Percentiles rank a stretch among this genome's conserved stretches.
Evolutionary conservation across 345 rosid genomes (phyloP).

Genomic region (Eutrema heterophyllum): DNA sequence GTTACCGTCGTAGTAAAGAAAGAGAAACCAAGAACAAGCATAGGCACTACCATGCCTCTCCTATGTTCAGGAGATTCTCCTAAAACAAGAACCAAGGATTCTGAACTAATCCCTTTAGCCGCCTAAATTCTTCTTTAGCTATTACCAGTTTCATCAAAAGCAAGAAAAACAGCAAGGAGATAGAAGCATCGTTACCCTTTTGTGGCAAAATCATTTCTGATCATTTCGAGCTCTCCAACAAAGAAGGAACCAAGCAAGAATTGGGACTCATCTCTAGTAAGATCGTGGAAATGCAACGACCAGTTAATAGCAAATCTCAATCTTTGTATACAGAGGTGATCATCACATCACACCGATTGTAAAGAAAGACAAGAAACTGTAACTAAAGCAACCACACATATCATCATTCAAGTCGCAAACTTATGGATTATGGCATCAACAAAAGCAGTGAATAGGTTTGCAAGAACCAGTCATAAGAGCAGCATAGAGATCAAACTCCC

Average conservation of each 20-base stretch:
- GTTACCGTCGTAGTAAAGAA: not conserved
- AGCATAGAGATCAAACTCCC: not conserved
- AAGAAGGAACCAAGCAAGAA: not conserved
- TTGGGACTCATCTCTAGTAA: not conserved
- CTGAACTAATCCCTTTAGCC: not conserved
- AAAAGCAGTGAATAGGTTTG: constrained; percentile 13
- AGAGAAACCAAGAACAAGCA: not conserved
- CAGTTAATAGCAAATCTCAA: not conserved
- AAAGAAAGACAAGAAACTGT: not conserved
- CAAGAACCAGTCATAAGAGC: not conserved
- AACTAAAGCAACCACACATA: constrained; percentile 17
- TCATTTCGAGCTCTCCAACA: not conserved
- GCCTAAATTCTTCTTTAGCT: not conserved
- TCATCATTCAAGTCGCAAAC: constrained; percentile 16
- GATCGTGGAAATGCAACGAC: not conserved
- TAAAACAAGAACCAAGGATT: not conserved
- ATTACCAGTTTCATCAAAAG: not conserved
- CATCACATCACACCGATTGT: not conserved
- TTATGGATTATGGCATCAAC: constrained; percentile 5
- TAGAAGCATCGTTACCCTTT: not conserved
- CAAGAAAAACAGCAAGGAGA: not conserved
- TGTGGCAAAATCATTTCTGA: not conserved
- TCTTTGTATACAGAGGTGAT: not conserved
- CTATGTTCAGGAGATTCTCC: too few relatives aligned
- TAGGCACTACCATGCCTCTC: not conserved